These are phyloP conservation scores for Trichoderma harzianum DNA, from an alignment of 2,329 filamentous ascomycete species.

Conservation along the genomic window DNA sequence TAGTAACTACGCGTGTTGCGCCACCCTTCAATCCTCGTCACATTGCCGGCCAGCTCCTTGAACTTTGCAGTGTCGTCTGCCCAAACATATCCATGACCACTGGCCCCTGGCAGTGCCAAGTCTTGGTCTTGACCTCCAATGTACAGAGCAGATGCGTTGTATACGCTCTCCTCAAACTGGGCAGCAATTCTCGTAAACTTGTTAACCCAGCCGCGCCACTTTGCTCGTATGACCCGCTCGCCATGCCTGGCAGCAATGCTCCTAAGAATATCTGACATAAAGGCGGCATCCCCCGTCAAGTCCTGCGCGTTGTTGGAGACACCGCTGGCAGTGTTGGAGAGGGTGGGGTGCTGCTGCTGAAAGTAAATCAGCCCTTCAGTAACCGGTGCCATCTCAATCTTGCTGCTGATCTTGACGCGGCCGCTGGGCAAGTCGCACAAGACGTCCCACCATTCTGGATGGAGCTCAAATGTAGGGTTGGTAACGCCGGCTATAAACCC, in stretches of 20 bases:
- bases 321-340: conserved; percentile 48
- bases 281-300: conserved; percentile 79
- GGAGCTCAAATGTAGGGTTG: conserved; percentile 91
- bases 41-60: conserved; percentile 85
- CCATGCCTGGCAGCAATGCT: conserved; percentile 85
- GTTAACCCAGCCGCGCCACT: conserved; percentile 91
- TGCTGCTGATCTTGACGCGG: conserved; percentile 88
- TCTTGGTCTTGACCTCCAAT: conserved; percentile 74
- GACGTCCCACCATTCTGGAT: conserved; percentile 97
- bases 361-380: conserved; percentile 88
- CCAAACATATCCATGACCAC: conserved; percentile 95
- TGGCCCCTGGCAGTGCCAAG: conserved; percentile 54
- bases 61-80: conserved; percentile 74
- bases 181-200: conserved; percentile 91
- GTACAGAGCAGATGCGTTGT: conserved; percentile 85
- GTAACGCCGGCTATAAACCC: conserved; percentile 98
- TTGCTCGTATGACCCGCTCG: conserved; percentile 83
- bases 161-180: conserved; percentile 93
- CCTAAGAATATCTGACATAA: conserved; percentile 81
- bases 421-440: conserved; percentile 90
- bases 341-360: conserved; percentile 69
- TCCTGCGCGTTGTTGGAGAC: conserved; percentile 51
- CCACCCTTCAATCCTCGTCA: conserved; percentile 94
- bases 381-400: conserved; percentile 73
- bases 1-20: conserved; percentile 93